These are phyloP conservation scores for Botrytis hyacinthi DNA, from an alignment of 2,329 filamentous ascomycete genomes.

Conservation along the genomic window DNA sequence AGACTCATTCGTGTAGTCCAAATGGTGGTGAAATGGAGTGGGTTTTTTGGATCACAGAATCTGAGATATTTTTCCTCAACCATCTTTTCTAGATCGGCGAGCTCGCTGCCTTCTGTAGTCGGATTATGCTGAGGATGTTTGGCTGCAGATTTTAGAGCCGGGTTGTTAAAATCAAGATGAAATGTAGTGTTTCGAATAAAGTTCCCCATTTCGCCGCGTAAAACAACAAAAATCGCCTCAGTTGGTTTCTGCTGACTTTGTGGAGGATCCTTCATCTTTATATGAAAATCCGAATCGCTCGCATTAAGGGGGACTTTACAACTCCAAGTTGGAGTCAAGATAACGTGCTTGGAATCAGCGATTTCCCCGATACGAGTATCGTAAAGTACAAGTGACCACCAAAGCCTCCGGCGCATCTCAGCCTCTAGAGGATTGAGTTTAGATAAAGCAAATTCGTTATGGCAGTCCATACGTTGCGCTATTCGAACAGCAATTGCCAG, in stretches of 20 bases:
- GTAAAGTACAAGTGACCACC: conserved; percentile 70
- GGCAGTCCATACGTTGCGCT: conserved; percentile 66
- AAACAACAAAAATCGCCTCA: conserved; percentile 59
- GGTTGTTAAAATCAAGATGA: conserved; percentile 30
- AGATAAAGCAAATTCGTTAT: conserved; percentile 56
- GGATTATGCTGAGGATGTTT: conserved; percentile 22
- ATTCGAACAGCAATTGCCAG: conserved; percentile 66
- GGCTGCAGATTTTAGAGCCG: conserved; percentile 29
- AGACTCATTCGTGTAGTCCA: conserved; percentile 32
- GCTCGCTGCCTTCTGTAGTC: conserved; percentile 21
- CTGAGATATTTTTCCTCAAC: conserved; percentile 45
- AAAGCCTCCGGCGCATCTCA: conserved; percentile 68
- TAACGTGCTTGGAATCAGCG: conserved; percentile 47
- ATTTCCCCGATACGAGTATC: conserved; percentile 69
- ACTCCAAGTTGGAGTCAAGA: conserved; percentile 48
- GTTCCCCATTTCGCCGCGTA: conserved; percentile 56
- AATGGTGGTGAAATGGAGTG: conserved; percentile 40
- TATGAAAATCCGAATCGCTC: conserved; percentile 59
- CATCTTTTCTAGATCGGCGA: conserved; percentile 40
- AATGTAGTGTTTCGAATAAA: conserved; percentile 33
- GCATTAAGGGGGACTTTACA: conserved; percentile 59
- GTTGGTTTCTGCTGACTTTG: conserved; percentile 51
- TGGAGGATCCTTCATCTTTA: conserved; percentile 55
- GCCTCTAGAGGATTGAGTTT: conserved; percentile 55
- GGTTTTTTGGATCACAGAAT: conserved; percentile 43